Evolutionary conservation across 257 asterid genomes (phyloP), one percentile per base, ranked within the genome.

Genomic region (Echites panduratus): DNA sequence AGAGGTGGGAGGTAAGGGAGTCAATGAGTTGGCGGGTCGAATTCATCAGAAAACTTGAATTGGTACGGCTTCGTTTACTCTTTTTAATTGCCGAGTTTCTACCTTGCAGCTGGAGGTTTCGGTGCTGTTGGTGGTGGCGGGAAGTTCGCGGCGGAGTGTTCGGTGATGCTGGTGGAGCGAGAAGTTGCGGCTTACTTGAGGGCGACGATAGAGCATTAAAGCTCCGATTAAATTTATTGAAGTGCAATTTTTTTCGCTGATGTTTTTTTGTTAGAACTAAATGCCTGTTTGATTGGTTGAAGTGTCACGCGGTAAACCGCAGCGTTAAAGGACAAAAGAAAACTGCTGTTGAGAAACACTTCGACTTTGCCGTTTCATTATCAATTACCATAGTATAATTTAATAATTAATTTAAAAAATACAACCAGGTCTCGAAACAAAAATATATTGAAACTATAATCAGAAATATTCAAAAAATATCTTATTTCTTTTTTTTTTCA

Each of bases 1-100:
- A 91, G 76, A 94, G 85, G 75, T 94, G 99, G 13, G 97, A 79
- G 63, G 99, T 94, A 70, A 94, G 89, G 45, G 93, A 82, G 66
- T 94, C 97, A 16, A 91, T 58, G 45, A 89, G 87, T 45, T 85
- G 89, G 65, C 88, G 97, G 43, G 79, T 85, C 50, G 91, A 81
- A 77, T 17, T 75, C 87, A 86, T 85, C 72, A 79, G 72, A 49
- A 74, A 68, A 44, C 62, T 79, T 11, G 63, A 53, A 35, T 26
- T 61, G 14, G 53, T 20, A 26, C 73, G 58, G 50, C 48, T 56
- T 43, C 24, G 48, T 29, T 58, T 29, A 9, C 26, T 64, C 68
- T n/a, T 49, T 29, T 43, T 40, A 71, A 50, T 19, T 41, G 59
- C 58, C 11, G 70, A 11, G 41, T 40, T 49, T 45, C 58, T 35